A percentile compares a stretch with the other conserved stretches of the same genome.
These are phyloP conservation scores for Lindgomyces ingoldianus DNA, from an alignment of 495 filamentous ascomycete genomes.

Conservation along the genomic window DNA sequence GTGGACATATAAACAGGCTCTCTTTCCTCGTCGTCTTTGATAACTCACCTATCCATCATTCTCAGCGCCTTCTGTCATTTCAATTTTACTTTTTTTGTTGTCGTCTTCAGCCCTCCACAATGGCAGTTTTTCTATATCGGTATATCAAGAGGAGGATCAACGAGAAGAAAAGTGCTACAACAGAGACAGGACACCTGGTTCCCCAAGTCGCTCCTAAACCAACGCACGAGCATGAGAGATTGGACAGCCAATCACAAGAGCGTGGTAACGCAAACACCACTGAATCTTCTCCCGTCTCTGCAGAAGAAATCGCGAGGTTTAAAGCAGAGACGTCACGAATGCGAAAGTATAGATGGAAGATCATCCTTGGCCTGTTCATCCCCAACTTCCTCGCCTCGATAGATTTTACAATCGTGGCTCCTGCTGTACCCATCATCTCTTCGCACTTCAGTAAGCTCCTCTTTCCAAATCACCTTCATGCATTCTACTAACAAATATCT, in stretches of 20 bases:
- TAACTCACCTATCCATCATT: too few relatives aligned
- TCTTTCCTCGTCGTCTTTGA: neutral
- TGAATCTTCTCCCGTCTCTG: neutral
- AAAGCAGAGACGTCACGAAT: slow-evolving; percentile 6
- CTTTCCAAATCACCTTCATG: slow-evolving; percentile 2
- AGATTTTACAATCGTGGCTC: slow-evolving; percentile 62
- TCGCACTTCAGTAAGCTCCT: slow-evolving; percentile 55
- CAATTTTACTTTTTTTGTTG: neutral
- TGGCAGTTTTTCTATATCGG: slow-evolving; percentile 30
- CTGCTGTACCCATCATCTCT: slow-evolving; percentile 61
- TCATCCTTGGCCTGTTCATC: slow-evolving; percentile 55
- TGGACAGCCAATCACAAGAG: neutral
- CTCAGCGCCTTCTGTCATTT: neutral
- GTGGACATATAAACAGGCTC: too few relatives aligned
- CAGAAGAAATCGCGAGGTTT: neutral
- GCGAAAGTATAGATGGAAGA: slow-evolving; percentile 53
- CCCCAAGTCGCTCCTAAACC: slow-evolving; percentile 6
- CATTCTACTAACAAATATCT: slow-evolving; percentile 4
- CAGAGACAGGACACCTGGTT: slow-evolving; percentile 14
- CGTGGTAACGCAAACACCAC: too few relatives aligned
- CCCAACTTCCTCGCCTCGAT: slow-evolving; percentile 50
- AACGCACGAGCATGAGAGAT: neutral
- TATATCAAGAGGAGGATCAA: slow-evolving; percentile 18
- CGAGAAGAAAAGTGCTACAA: slow-evolving; percentile 10
- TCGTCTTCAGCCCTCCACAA: neutral